Conservation (phyloP, 2,329 filamentous ascomycete species). For the Cryphonectria parasitica region DNA sequence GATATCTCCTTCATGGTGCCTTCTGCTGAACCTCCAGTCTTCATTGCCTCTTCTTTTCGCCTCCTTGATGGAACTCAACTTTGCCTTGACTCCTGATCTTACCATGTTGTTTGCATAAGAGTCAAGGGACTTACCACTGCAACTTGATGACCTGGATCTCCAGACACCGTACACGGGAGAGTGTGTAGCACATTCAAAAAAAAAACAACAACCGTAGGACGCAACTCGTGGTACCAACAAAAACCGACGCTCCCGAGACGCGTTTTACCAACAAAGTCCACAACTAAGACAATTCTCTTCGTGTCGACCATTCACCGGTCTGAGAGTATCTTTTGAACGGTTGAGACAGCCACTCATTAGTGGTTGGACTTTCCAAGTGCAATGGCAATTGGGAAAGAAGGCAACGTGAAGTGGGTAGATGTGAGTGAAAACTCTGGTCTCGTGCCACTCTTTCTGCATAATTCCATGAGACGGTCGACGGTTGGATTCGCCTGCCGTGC, state of each 20-base stretch:
- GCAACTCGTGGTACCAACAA: not conserved
- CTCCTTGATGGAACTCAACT: not conserved
- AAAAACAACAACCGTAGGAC: not conserved
- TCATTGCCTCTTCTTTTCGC: not conserved
- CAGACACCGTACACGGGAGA: not conserved
- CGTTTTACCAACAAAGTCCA: not conserved
- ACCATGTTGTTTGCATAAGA: not conserved
- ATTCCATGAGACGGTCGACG: not conserved
- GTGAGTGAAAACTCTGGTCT: conserved; percentile 44
- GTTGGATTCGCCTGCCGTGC: not conserved
- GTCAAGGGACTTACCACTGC: not conserved
- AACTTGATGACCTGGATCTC: not conserved
- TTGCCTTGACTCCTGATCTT: not conserved
- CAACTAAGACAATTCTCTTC: not conserved
- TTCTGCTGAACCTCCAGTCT: not conserved
- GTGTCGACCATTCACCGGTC: not conserved
- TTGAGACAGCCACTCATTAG: not conserved
- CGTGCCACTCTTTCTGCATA: not conserved
- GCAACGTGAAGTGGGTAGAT: conserved; percentile 64
- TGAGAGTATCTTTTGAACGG: not conserved
- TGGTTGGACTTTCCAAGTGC: conserved; percentile 9
- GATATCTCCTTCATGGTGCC: not conserved
- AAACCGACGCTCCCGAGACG: not conserved
- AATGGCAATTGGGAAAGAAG: conserved; percentile 50
- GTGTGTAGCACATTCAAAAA: not conserved